Evolutionary conservation across 208 protist genomes (phyloP).

Genomic region (Eutreptiella sp.): DNA sequence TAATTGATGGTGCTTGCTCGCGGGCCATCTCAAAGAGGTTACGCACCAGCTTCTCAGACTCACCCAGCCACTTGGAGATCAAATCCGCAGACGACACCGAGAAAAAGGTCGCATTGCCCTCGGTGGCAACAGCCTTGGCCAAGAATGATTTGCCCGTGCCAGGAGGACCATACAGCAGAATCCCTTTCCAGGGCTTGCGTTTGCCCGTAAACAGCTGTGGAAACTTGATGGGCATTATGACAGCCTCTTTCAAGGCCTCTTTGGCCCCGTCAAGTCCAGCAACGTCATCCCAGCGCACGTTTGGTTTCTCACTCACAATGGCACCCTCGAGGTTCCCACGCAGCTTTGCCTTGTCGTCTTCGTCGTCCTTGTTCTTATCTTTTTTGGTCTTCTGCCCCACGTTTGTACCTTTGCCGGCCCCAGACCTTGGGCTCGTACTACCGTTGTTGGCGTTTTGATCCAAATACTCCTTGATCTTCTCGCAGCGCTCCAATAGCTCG

Average conservation of each 20-base stretch:
- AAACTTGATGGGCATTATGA: slow-evolving; percentile 83
- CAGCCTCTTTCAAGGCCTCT: slow-evolving; percentile 84
- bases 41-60: slow-evolving; percentile 92
- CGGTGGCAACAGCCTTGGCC: slow-evolving; percentile 86
- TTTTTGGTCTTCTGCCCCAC: slow-evolving; percentile 42
- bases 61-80: slow-evolving; percentile 96
- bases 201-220: slow-evolving; percentile 87
- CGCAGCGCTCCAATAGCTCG: slow-evolving; percentile 86
- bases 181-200: slow-evolving; percentile 76
- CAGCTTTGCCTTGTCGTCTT: slow-evolving; percentile 81
- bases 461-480: slow-evolving; percentile 89
- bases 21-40: slow-evolving; percentile 94
- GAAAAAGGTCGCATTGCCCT: slow-evolving; percentile 92
- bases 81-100: slow-evolving; percentile 92
- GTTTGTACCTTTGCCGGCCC: slow-evolving; percentile 38
- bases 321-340: slow-evolving; percentile 59
- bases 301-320: slow-evolving; percentile 85
- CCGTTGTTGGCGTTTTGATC: slow-evolving; percentile 66
- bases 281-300: slow-evolving; percentile 86
- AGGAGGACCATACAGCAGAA: slow-evolving; percentile 72
- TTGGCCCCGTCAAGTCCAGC: slow-evolving; percentile 83
- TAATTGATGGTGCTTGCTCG: slow-evolving; percentile 87
- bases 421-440: slow-evolving; percentile 12
- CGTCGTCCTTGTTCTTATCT: slow-evolving; percentile 75
- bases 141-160: slow-evolving; percentile 70